A percentile compares a stretch with the other conserved stretches of the same genome.
These are phyloP conservation scores for Trametes cingulata DNA, from an alignment of 768 basidiomycete species.

Conservation along the genomic window DNA sequence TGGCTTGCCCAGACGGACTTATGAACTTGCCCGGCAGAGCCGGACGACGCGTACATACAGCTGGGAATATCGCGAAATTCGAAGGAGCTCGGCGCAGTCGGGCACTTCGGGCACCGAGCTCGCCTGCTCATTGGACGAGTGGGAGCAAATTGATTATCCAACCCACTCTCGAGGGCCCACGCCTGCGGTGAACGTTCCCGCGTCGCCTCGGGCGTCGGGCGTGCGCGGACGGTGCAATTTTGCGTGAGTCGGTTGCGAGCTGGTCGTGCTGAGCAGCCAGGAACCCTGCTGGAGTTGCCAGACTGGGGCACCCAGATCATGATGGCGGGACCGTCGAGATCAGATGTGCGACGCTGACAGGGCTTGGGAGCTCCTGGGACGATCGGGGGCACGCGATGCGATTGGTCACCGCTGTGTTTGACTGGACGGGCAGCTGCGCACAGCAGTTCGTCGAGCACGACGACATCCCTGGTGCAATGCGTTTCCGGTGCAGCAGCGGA, in stretches of 20 bases:
- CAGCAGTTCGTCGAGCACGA: too few species aligned
- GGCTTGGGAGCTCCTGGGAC: not conserved
- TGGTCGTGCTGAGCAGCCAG: not conserved
- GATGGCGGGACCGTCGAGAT: slow-evolving; percentile 9
- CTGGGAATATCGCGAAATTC: not conserved
- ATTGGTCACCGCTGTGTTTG: not conserved
- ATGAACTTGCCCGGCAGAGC: slow-evolving; percentile 2
- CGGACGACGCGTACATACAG: not conserved
- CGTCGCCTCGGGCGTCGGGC: not conserved
- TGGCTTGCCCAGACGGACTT: slow-evolving; percentile 53
- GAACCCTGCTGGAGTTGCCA: not conserved
- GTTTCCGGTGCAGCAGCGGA: too few species aligned
- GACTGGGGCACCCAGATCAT: slow-evolving; percentile 11
- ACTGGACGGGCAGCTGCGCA: too few species aligned
- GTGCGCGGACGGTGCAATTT: not conserved
- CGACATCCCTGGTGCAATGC: too few species aligned
- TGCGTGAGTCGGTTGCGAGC: not conserved
- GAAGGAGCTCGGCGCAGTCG: not conserved
- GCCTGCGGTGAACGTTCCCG: too few species aligned
- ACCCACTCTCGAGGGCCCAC: too few species aligned
- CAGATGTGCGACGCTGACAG: not conserved
- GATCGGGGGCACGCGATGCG: not conserved
- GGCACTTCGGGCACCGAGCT: slow-evolving; percentile 6
- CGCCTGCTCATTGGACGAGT: too few species aligned
- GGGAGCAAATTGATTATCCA: not conserved